Evolutionary conservation across 768 basidiomycete species (phyloP).

Genomic region (Daedalea quercina): DNA sequence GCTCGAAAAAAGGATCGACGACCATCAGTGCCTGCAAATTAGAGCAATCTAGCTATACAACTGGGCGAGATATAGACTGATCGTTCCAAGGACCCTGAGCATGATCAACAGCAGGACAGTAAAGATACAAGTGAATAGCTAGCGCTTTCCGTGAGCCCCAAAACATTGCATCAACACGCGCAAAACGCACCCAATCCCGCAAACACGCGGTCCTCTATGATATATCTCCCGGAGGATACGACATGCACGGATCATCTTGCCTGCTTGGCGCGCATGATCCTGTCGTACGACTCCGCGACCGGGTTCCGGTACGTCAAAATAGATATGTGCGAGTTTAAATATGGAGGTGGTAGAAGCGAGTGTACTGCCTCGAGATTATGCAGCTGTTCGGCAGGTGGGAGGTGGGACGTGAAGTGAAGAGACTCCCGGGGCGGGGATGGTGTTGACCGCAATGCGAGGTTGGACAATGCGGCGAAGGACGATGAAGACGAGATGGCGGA

Average conservation of each 20-base stretch:
- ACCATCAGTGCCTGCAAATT: no score
- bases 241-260: conserved; percentile 13
- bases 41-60: no score
- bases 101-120: no score
- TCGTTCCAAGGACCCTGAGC: no score
- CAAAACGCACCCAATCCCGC: background rate
- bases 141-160: no score
- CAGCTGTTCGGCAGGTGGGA: conserved; percentile 55
- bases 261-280: conserved; percentile 52
- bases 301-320: conserved; percentile 60
- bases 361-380: conserved; percentile 56
- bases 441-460: conserved; percentile 17
- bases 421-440: conserved; percentile 24
- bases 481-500: conserved; percentile 22
- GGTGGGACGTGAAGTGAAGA: conserved; percentile 46
- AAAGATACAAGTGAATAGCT: no score
- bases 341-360: conserved; percentile 66
- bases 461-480: conserved; percentile 21
- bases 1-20: no score
- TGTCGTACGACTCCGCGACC: conserved; percentile 63
- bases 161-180: background rate
- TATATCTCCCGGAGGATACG: background rate
- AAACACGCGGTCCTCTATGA: background rate
- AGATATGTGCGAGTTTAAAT: conserved; percentile 64
- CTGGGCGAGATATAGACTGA: no score